Conservation (phyloP, 805 yeast genomes). For the Wickerhamomyces hampshirensis region DNA sequence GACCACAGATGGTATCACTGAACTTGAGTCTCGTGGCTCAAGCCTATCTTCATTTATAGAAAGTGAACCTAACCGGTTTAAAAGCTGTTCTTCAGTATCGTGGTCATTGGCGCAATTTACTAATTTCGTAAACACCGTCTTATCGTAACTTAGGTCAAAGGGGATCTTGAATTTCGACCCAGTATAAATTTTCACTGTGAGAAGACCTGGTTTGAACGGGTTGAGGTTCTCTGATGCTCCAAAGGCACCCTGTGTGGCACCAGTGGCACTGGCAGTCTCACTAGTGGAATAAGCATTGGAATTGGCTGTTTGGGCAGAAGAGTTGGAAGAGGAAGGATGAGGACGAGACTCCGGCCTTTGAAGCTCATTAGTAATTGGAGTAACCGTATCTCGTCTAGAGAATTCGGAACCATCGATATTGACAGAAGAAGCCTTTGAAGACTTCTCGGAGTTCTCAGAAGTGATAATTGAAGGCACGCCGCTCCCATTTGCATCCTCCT, state of each 20-base stretch:
- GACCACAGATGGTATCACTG: conserved; percentile 46
- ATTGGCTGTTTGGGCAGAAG: conserved; percentile 1
- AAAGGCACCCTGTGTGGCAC: not conserved
- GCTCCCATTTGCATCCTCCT: conserved; percentile 11
- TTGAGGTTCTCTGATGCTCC: conserved; percentile 9
- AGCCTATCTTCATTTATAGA: conserved; percentile 23
- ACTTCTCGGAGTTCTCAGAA: not conserved
- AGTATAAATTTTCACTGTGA: conserved; percentile 72
- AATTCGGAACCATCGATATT: conserved; percentile 3
- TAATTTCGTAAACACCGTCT: conserved; percentile 57
- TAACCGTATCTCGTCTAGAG: conserved; percentile 12
- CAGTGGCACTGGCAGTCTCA: not conserved
- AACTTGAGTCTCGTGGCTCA: conserved; percentile 7
- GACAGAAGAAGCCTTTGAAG: conserved; percentile 6
- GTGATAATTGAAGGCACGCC: conserved; percentile 6
- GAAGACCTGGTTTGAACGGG: conserved; percentile 55
- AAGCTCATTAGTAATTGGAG: conserved; percentile 1
- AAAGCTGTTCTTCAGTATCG: conserved; percentile 16
- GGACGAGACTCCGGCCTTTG: not conserved
- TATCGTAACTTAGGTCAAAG: conserved; percentile 59
- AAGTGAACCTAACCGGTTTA: conserved; percentile 16
- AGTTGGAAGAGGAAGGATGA: conserved; percentile 5
- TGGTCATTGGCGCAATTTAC: conserved; percentile 48
- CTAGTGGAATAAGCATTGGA: too few relatives aligned
- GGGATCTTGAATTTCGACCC: conserved; percentile 70